Percentiles rank a stretch among this genome's conserved stretches.
Evolutionary conservation across 75 land plant species (phyloP).

Genomic region (Cupressus sempervirens): DNA sequence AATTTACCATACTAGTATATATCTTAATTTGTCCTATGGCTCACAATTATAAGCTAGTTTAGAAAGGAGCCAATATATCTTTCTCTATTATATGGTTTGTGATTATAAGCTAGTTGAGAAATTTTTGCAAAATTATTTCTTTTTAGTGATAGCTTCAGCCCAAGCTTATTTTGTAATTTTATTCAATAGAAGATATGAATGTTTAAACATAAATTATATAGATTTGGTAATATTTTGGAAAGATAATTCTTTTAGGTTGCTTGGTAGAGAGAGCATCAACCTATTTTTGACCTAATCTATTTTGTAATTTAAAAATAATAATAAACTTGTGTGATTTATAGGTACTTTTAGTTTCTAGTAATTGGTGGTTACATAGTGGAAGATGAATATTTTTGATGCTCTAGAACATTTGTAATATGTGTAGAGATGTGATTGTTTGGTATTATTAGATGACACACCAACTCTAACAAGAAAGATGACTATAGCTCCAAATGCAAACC

Average conservation of each 20-base stretch:
- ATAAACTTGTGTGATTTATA: not conserved
- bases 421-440: slow-evolving; percentile 22
- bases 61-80: too few relatives aligned
- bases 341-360: not conserved
- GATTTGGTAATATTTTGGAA: too few relatives aligned
- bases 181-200: too few relatives aligned
- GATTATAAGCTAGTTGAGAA: not conserved
- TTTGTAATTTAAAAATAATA: not conserved
- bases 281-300: too few relatives aligned
- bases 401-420: not conserved
- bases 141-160: not conserved
- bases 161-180: not conserved
- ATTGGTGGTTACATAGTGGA: not conserved
- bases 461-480: slow-evolving; percentile 9
- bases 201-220: not conserved
- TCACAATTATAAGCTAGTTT: too few relatives aligned
- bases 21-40: too few relatives aligned
- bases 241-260: too few relatives aligned
- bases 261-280: too few relatives aligned
- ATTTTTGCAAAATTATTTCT: not conserved
- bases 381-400: not conserved
- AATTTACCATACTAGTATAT: not conserved
- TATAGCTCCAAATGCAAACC: slow-evolving; percentile 9
- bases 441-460: slow-evolving; percentile 12
- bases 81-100: not conserved